Evolutionary conservation across 2,329 filamentous ascomycete species (phyloP), one percentile per base, ranked within the genome.

Genomic region (Hortaea werneckii): DNA sequence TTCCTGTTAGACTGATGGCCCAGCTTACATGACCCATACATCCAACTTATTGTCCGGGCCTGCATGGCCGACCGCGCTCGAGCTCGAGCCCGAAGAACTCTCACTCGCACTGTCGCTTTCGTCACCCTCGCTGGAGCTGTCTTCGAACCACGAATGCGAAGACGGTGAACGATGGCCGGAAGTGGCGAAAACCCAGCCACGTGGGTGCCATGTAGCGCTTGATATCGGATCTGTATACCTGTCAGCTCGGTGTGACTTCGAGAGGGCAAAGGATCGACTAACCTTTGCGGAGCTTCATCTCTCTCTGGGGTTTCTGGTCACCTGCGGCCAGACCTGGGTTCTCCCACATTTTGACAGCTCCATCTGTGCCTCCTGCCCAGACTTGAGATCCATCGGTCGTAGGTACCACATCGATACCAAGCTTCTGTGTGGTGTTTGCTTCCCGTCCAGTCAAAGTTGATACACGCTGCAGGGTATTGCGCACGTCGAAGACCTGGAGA

Each of bases 311-410:
- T 13, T 61, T 52, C 32, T 70, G 58, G 4, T 62, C 59, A 7
- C 69, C 73, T 45, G 65, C 65, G 13, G 53, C 55, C 35, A 58
- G 53, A n/a, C 67, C 62, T 1, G 72, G 66, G 47, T 72, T 64
- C 37, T 60, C 64, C 76, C 76, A 78, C 44, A 70, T 57, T 40
- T 59, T 54, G 20, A 65, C 56, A 4, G 54, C 55, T 0, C 79
- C 79, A 64, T 82, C 78, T 1, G 61, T 69, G 0, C 77, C 78
- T 7, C 79, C 79, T 40, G 66, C 70, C 77, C 77, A 81, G 13
- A 82, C 61, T 54, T 80, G 75, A 53, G 73, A 68, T 6, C 66
- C 63, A 8, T 60, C 63, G 27, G 57, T 55, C 40, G 50, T 60
- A 37, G 50, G 57, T 49, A 67, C 65, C 5, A 81, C 54, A 58